Evolutionary conservation across 1,284 basidiomycete species (phyloP), one percentile per base, ranked within the genome.

Genomic region (Neonothopanus nambi): DNA sequence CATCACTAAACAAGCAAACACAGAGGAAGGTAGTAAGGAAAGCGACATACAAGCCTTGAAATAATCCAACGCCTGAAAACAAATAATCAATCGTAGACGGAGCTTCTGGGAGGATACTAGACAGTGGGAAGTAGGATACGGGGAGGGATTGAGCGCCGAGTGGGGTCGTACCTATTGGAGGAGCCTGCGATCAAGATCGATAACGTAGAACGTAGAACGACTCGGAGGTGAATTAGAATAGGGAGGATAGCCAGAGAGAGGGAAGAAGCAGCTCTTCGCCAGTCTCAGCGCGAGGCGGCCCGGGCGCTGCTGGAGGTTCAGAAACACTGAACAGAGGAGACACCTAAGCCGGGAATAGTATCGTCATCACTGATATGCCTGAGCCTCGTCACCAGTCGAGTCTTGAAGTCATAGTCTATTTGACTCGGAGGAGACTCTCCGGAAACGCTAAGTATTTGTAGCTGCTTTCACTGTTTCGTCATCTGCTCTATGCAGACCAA

Each of bases 91-190:
- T 93, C 17, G 85, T 82, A 1, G 93, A 91, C 28, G 78, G 78
- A 6, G 95, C 95, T 72, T 99, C 95, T 0, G 96, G 96, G 3
- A 98, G 71, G 17, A 95, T 91, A 0, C n/a, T n/a, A n/a, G 88
- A 84, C 0, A 94, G 75, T 1, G 77, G 72, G 66, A 93, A 91
- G 39, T 80, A 73, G 2, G 85, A 89, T 0, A 96, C 91, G 1
- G 88, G 89, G 57, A 84, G 79, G 1, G 80, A 82, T 66, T 90
- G 80, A 17, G 90, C 81, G 0, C n/a, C n/a, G n/a, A n/a, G n/a
- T n/a, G n/a, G 95, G 93, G 68, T 98, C 95, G 67, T 98, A 98
- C n/a, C n/a, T n/a, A n/a, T n/a, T 1, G 83, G 81, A 50, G 98
- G 84, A 37, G 98, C 82, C 88, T 94, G 66, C 2, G n/a, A 11